These are phyloP conservation scores for Pseudonitzschia pungens DNA, from an alignment of 108 stramenopile genomes.

Conservation along the genomic window DNA sequence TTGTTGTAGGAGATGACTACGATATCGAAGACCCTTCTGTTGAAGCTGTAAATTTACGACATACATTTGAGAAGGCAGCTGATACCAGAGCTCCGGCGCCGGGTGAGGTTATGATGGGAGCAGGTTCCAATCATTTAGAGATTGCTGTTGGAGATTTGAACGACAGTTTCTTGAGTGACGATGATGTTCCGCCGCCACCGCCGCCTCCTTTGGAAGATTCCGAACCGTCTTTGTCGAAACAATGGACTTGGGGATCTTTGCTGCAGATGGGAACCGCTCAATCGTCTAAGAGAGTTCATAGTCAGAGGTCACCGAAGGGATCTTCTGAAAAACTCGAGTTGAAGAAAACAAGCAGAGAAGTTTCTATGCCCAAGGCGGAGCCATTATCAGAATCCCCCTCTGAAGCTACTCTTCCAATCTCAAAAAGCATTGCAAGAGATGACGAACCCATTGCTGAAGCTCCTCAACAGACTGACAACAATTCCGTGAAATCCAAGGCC, in stretches of 20 bases:
- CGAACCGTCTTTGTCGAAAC: neutral
- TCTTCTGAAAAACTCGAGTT: neutral
- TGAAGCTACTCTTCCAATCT: too few species aligned
- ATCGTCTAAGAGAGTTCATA: neutral
- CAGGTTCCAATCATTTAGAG: constrained; percentile 15
- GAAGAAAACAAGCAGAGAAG: neutral
- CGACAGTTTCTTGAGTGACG: constrained; percentile 10
- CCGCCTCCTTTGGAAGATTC: constrained; percentile 9
- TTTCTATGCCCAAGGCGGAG: too few species aligned
- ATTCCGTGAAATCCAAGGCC: neutral
- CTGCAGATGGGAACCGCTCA: neutral
- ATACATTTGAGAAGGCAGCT: neutral
- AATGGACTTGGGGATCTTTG: constrained; percentile 8
- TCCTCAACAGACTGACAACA: too few species aligned
- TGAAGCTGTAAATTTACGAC: constrained; percentile 7
- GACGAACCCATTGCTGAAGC: too few species aligned
- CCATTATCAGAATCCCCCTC: too few species aligned
- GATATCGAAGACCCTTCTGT: neutral
- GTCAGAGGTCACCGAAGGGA: neutral
- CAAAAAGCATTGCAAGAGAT: too few species aligned
- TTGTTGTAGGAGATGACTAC: neutral
- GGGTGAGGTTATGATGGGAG: neutral
- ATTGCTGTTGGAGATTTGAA: constrained; percentile 12
- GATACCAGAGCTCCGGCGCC: neutral
- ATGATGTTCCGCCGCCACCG: constrained; percentile 20